A percentile compares a stretch with the other conserved stretches of the same genome.
Evolutionary conservation across 2,329 filamentous ascomycete genomes (phyloP).

Genomic region (Catunica adiposa): DNA sequence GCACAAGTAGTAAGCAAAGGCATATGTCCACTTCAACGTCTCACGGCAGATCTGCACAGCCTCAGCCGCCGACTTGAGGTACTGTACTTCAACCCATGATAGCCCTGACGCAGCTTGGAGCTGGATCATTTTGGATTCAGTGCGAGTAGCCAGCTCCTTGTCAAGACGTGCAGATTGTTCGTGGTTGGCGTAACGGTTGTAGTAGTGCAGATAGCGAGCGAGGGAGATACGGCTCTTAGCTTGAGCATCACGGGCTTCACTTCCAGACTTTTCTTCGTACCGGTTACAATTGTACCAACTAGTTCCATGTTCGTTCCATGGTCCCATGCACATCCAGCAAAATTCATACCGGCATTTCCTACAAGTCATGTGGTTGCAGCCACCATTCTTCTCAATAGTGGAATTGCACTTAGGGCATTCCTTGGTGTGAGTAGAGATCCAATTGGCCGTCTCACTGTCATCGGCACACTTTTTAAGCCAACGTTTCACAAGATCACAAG

Average conservation of each 20-base stretch:
- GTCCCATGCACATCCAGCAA: conserved; percentile 99
- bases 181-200: conserved; percentile 97
- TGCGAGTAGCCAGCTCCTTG: conserved; percentile 89
- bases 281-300: conserved; percentile 99
- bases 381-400: conserved; percentile 97
- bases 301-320: conserved; percentile 96
- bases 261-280: conserved; percentile 88
- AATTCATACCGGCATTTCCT: conserved; percentile 93
- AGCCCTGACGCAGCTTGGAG: conserved; percentile 85
- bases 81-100: conserved; percentile 99
- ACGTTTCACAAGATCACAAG: conserved; percentile 76
- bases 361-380: conserved; percentile 97
- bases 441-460: conserved; percentile 95
- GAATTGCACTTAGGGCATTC: conserved; percentile 93
- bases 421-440: conserved; percentile 98
- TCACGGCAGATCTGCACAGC: conserved; percentile 93
- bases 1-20: conserved; percentile 93
- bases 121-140: conserved; percentile 97
- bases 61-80: conserved; percentile 82
- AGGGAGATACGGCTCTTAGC: conserved; percentile 78
- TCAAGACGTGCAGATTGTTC: conserved; percentile 94
- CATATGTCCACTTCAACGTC: conserved; percentile 98
- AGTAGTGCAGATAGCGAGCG: conserved; percentile 96
- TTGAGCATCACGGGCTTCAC: conserved; percentile 79
- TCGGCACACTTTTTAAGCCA: conserved; percentile 99